Percentiles rank a stretch among this genome's conserved stretches.
phyloP scores from a whole-genome alignment of 1,139 yeast genomes.

The Suhomyces bolitotheri region DNA sequence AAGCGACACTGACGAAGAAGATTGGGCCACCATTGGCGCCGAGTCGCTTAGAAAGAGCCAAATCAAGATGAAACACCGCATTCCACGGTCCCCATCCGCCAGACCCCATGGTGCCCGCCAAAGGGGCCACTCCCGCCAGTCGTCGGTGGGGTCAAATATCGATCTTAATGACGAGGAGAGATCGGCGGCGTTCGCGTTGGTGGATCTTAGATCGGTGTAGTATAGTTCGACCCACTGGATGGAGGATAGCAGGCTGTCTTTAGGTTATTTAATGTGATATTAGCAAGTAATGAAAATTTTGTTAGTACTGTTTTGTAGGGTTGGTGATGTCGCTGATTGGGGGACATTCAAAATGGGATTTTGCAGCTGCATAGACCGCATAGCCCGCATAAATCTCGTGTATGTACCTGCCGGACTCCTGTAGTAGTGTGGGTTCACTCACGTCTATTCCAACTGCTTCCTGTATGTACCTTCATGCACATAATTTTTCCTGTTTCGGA shows the following conservation, averaged over 20 bases:
- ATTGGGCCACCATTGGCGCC: slow-evolving; percentile 90
- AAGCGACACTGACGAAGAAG: slow-evolving; percentile 85
- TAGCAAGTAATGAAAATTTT: no score
- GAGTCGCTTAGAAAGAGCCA: slow-evolving; percentile 46
- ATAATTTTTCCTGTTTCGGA: slow-evolving; percentile 3
- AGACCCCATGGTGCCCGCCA: slow-evolving; percentile 6
- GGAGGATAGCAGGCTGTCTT: slow-evolving; percentile 12
- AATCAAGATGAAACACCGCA: slow-evolving; percentile 11
- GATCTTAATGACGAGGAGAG: slow-evolving; percentile 42
- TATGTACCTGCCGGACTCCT: no score
- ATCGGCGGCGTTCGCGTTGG: slow-evolving; percentile 63
- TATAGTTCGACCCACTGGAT: slow-evolving; percentile 8
- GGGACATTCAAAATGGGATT: no score
- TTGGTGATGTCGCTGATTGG: background rate
- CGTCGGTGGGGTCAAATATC: slow-evolving; percentile 6
- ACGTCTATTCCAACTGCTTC: no score
- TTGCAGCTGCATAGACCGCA: no score
- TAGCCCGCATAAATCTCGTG: no score
- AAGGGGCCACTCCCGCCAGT: slow-evolving; percentile 9
- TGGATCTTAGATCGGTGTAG: slow-evolving; percentile 51
- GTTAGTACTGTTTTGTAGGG: no score
- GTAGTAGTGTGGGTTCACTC: no score
- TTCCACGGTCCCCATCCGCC: slow-evolving; percentile 13
- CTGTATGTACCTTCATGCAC: no score
- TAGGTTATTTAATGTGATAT: no score